These are phyloP conservation scores for Mallotus repandus DNA, from an alignment of 441 rosid species.

Conservation along the genomic window DNA sequence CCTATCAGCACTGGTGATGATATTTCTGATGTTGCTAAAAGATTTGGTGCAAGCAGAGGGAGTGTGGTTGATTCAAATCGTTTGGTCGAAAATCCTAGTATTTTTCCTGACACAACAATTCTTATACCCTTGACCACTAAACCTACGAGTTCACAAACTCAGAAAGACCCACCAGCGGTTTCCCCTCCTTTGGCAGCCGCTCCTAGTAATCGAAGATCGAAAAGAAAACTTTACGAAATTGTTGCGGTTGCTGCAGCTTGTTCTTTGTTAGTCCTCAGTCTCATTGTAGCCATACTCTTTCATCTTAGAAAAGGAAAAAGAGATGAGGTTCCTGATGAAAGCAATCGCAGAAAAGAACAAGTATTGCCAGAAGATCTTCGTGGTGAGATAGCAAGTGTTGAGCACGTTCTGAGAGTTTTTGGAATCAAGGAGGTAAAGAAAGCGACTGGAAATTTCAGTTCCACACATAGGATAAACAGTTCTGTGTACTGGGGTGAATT, in stretches of 20 bases:
- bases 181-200: conserved; percentile 16
- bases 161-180: conserved; percentile 15
- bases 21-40: conserved; percentile 27
- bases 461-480: conserved; percentile 35
- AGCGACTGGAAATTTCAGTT: conserved; percentile 42
- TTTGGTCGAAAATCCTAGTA: conserved; percentile 23
- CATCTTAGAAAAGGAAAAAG: conserved; percentile 24
- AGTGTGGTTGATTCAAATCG: conserved; percentile 39
- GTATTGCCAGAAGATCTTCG: conserved; percentile 33
- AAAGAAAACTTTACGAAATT: conserved; percentile 20
- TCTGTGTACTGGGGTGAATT: conserved; percentile 42
- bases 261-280: conserved; percentile 26
- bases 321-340: background rate
- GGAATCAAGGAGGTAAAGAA: conserved; percentile 32
- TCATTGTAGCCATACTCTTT: conserved; percentile 18
- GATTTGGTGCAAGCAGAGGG: conserved; percentile 32
- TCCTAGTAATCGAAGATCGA: conserved; percentile 16
- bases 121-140: conserved; percentile 34
- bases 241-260: conserved; percentile 32
- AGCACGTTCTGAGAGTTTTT: conserved; percentile 39
- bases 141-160: conserved; percentile 36
- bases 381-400: conserved; percentile 41
- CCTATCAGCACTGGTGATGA: conserved; percentile 27
- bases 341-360: background rate
- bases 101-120: conserved; percentile 43